Evolutionary conservation across 2,329 filamentous ascomycete species (phyloP), one percentile per base, ranked within the genome.

Genomic region (Venturia aucupariae): DNA sequence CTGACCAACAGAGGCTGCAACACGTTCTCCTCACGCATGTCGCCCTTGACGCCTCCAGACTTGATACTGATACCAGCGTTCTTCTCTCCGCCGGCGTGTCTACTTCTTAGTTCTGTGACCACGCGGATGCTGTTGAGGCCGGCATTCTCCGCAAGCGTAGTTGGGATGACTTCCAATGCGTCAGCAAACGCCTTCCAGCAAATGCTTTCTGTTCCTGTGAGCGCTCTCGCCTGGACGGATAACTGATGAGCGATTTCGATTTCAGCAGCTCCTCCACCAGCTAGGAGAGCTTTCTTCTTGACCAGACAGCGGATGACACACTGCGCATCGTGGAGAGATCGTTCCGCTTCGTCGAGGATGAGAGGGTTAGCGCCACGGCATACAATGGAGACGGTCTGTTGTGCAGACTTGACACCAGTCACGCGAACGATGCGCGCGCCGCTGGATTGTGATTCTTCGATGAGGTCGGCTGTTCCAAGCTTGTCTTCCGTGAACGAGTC

Each of bases 161-260:
- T 97, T 17, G 95, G 94, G 64, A 99, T 90, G 51, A 99, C 90
- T 79, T 99, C 94, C 81, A 99, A 89, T 8, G 94, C 94, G 68
- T 99, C 93, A 1, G 95, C 94, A 73, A 99, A 99, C 0, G 93
- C 93, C 80, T 97, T 97, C 90, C 91, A 99, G 85, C 94, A 99
- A 73, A 97, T 97, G 46, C 92, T 87, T 77, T 99, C 94, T 5
- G 94, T 97, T 66, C 95, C 95, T 0, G 88, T 87, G 66, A 97
- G 82, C 71, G 88, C 86, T 69, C 92, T 89, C 10, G 93, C 86
- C 73, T 90, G 89, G 77, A 90, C 88, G 65, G 89, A 86, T 41
- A 99, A 84, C 72, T 90, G 85, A 64, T 94, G 89, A 27, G 94
- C 90, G 71, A 99, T 93, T 78, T 97, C 92, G 72, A 97, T 95